Conservation (phyloP, 768 basidiomycete genomes). For the Pisolithus tinctorius region DNA sequence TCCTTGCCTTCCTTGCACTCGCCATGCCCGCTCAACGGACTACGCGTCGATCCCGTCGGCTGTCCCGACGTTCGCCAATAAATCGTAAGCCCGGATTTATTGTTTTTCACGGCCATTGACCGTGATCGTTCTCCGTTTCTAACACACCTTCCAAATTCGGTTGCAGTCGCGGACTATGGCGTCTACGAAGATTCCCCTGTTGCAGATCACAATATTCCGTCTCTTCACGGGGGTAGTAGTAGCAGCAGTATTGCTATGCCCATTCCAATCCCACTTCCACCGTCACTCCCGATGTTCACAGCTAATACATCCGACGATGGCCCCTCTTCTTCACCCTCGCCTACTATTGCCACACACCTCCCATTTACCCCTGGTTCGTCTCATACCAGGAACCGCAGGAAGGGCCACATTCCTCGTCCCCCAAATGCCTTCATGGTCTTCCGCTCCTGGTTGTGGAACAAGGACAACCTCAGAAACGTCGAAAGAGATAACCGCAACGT, state of each 20-base stretch:
- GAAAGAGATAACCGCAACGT: slow-evolving; percentile 71
- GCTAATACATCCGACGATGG: slow-evolving; percentile 1
- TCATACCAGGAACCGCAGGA: slow-evolving; percentile 35
- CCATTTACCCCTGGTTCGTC: slow-evolving; percentile 29
- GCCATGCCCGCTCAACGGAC: slow-evolving; percentile 29
- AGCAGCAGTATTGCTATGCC: no score
- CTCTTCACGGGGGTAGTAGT: slow-evolving; percentile 7
- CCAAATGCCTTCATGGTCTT: slow-evolving; percentile 85
- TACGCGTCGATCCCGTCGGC: slow-evolving; percentile 37
- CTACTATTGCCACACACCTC: slow-evolving; percentile 19
- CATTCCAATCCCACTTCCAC: slow-evolving; percentile 5
- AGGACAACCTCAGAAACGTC: slow-evolving; percentile 40
- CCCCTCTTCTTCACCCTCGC: slow-evolving; percentile 10
- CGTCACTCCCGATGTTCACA: slow-evolving; percentile 15
- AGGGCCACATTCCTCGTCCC: slow-evolving; percentile 63
- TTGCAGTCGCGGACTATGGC: slow-evolving; percentile 19
- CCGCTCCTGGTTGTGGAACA: slow-evolving; percentile 59
- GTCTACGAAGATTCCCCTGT: slow-evolving; percentile 15
- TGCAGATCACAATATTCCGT: slow-evolving; percentile 12
- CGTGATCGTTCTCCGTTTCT: slow-evolving; percentile 18
- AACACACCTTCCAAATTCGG: slow-evolving; percentile 31
- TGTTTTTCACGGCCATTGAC: slow-evolving; percentile 4
- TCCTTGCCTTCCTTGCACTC: background rate
- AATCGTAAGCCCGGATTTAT: slow-evolving; percentile 20
- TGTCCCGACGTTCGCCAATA: slow-evolving; percentile 34